Base-by-base conservation (phyloP, 1,139 yeast species). In the Blastobotrys ciferrii region DNA sequence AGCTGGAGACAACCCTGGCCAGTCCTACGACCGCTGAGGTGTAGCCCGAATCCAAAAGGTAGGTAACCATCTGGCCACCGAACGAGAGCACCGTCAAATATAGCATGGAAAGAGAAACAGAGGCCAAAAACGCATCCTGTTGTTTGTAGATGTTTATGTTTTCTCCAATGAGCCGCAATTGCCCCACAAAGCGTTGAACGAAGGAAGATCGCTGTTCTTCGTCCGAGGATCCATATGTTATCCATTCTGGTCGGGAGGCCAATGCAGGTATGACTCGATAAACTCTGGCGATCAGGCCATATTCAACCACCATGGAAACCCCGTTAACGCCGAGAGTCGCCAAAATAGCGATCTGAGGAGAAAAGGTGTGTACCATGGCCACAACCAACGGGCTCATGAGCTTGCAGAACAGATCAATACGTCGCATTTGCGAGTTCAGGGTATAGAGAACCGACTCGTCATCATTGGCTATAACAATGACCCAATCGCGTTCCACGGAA, bases 111-210 rank as follows among this genome's bases (percentile, higher is more conserved):
- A 65, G 46, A 7, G 68, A 67, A 4, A 75, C 71, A 0, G 70
- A 78, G 3, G 82, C 80, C 2, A 70, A 63, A 48, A 76, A 73
- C 53, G 70, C 71, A 23, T 78, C 77, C n/a, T 80, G 82, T 2
- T 60, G 66, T 35, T 75, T 67, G 53, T 70, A 82, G 12, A 76
- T 69, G 57, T 73, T 72, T 48, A 58, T 25, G 3, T 58, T 20
- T 37, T n/a, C 58, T 54, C 30, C 66, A 48, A 0, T 47, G 53
- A 2, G 70, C 69, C 11, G 64, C 64, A 5, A 56, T 45, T 13
- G 28, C 9, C 9, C 9, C 9, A 23, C 9, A 23, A 23, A 5
- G 9, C 9, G 28, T 9, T 23, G 28, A 9, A 23, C 9, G 9
- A 23, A 9, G 5, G 28, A 9, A 5, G 9, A 9, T 23, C 9